A percentile compares a stretch with the other conserved stretches of the same genome.
phyloP scores from a whole-genome alignment of 768 basidiomycete genomes.

The Leccinum obscurum region DNA sequence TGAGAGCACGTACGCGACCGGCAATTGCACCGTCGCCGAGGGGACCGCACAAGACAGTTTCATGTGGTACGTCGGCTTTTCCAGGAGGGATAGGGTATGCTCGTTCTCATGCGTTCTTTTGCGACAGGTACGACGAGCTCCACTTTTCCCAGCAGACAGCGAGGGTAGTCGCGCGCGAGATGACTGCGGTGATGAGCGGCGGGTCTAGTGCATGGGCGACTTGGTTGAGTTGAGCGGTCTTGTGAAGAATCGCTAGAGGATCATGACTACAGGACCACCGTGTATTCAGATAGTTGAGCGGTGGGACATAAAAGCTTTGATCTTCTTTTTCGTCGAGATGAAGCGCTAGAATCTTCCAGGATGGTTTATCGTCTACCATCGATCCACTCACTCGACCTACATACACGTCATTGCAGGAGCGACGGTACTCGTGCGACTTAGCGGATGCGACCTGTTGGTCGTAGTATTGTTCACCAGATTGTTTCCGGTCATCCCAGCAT shows the following conservation, averaged over 20 bases:
- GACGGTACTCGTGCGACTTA: background rate
- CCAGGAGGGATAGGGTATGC: background rate
- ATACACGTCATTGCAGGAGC: background rate
- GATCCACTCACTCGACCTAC: too few relatives aligned
- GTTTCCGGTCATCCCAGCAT: background rate
- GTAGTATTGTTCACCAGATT: background rate
- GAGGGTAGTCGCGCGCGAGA: constrained; percentile 52
- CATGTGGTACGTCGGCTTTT: constrained; percentile 46
- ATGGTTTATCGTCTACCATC: too few relatives aligned
- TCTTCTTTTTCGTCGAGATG: background rate
- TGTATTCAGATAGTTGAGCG: too few relatives aligned
- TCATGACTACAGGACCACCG: too few relatives aligned
- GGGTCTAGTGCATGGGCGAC: constrained; percentile 46
- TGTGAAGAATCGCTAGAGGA: background rate
- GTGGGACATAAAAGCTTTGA: background rate
- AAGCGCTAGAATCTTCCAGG: too few relatives aligned
- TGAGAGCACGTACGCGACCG: constrained; percentile 24
- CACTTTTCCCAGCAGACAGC: constrained; percentile 62
- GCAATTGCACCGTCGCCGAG: constrained; percentile 35
- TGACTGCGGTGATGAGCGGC: constrained; percentile 47
- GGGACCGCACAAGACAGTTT: constrained; percentile 53
- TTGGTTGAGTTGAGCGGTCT: constrained; percentile 44
- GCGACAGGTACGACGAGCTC: constrained; percentile 46
- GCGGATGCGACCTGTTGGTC: background rate
- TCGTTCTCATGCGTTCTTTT: background rate